A percentile compares a stretch with the other conserved stretches of the same genome.
phyloP scores from a whole-genome alignment of 1,284 basidiomycete species.

The Boletus mariae region DNA sequence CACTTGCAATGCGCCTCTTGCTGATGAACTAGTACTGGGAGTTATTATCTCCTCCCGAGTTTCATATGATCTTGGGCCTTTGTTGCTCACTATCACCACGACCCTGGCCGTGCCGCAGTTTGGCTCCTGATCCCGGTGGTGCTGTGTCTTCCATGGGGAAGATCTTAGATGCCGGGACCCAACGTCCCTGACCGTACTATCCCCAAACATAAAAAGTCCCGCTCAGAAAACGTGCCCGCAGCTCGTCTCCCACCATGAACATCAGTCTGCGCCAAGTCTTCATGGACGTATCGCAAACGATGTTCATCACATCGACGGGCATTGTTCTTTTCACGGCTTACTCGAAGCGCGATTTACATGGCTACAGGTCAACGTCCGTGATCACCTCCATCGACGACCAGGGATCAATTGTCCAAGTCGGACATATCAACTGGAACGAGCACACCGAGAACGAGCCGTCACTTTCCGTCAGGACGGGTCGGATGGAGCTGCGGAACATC shows the following conservation, averaged over 20 bases:
- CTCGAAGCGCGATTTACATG: background rate
- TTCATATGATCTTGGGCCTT: background rate
- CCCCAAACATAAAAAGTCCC: background rate
- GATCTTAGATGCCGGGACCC: background rate
- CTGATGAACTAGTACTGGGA: background rate
- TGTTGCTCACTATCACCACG: background rate
- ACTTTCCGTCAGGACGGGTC: background rate
- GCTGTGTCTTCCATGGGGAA: background rate
- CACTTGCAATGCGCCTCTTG: too few relatives aligned
- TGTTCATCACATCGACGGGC: constrained; percentile 19
- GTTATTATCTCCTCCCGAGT: too few relatives aligned
- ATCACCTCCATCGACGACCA: constrained; percentile 14
- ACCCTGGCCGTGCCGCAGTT: background rate
- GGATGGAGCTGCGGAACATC: constrained; percentile 5
- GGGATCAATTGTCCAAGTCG: constrained; percentile 8
- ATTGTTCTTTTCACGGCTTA: constrained; percentile 15
- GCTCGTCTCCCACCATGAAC: constrained; percentile 10
- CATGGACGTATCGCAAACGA: constrained; percentile 10
- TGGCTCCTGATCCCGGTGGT: background rate
- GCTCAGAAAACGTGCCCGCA: background rate
- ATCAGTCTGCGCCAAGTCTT: constrained; percentile 18
- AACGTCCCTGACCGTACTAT: background rate
- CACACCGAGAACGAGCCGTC: background rate
- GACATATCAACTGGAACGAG: constrained; percentile 19
- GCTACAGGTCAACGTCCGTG: constrained; percentile 2